Evolutionary conservation across 2,329 filamentous ascomycete species (phyloP).

Genomic region (Xylariaceae sp.): DNA sequence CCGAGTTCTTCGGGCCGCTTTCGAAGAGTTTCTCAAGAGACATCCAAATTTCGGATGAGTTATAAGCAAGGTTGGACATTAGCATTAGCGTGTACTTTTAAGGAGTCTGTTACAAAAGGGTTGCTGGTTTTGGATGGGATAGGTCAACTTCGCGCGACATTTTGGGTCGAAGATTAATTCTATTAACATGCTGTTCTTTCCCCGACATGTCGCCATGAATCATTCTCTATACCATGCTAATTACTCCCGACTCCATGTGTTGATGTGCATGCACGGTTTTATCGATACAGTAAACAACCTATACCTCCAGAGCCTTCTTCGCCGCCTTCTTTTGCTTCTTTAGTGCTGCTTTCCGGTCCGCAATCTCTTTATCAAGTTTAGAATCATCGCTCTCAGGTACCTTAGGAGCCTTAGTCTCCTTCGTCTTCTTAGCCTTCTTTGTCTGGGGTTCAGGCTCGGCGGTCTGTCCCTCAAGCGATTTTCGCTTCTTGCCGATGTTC

Average conservation of each 20-base stretch:
- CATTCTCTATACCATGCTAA: constrained; percentile 17
- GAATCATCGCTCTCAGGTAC: constrained; percentile 52
- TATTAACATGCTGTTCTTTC: constrained; percentile 12
- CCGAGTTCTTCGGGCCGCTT: constrained; percentile 64
- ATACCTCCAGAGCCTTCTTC: constrained; percentile 54
- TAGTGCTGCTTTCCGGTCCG: constrained; percentile 59
- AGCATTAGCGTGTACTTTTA: constrained; percentile 10
- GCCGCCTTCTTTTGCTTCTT: constrained; percentile 63
- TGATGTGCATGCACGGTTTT: constrained; percentile 21
- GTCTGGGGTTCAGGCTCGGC: constrained; percentile 40
- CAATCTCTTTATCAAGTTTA: constrained; percentile 60
- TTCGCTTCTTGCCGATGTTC: constrained; percentile 68
- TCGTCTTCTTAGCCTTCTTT: constrained; percentile 52
- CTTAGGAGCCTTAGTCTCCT: constrained; percentile 42
- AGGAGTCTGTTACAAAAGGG: background rate
- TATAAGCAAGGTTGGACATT: constrained; percentile 37
- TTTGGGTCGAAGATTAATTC: constrained; percentile 9
- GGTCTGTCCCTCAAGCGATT: constrained; percentile 45
- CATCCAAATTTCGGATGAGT: constrained; percentile 38
- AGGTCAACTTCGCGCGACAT: constrained; percentile 8
- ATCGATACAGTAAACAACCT: constrained; percentile 22
- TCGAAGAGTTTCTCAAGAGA: constrained; percentile 42
- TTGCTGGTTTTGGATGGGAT: constrained; percentile 6
- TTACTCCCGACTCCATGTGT: constrained; percentile 22
- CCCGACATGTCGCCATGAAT: constrained; percentile 21